These are phyloP conservation scores for Neurospora sp. DNA, from an alignment of 2,329 filamentous ascomycete species.

Conservation along the genomic window DNA sequence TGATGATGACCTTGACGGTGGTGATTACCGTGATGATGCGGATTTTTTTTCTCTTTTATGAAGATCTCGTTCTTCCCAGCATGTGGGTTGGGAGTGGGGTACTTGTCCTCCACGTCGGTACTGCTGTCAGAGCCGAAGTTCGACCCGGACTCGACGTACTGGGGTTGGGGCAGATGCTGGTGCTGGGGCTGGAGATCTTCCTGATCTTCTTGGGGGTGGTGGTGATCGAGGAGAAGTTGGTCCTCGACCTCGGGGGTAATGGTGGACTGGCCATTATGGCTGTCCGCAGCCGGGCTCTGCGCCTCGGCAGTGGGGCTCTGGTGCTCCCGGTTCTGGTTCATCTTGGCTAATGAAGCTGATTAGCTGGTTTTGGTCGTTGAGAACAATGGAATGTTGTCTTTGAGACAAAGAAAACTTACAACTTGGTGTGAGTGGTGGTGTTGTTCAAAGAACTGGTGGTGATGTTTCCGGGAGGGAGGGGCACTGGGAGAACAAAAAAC, in stretches of 20 bases:
- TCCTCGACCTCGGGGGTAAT: not conserved
- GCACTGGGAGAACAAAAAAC: not conserved
- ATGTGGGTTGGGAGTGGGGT: not conserved
- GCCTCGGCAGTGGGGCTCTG: not conserved
- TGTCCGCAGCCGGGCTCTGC: not conserved
- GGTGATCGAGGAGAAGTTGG: not conserved
- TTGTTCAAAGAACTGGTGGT: not conserved
- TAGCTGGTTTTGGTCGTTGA: not conserved
- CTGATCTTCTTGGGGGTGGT: not conserved
- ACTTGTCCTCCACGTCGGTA: not conserved
- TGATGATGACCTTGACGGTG: not conserved
- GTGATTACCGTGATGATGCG: not conserved
- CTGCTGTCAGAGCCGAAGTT: not conserved
- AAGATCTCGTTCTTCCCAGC: not conserved
- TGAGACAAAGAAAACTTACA: not conserved
- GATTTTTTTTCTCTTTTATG: not conserved
- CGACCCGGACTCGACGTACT: not conserved
- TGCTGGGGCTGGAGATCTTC: not conserved
- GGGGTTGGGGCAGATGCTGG: not conserved
- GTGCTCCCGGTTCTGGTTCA: not conserved
- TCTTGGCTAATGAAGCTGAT: not conserved
- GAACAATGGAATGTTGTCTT: not conserved
- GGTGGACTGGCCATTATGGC: not conserved
- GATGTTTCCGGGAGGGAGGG: not conserved
- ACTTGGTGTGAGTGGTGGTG: not conserved